Conservation (phyloP, 163 green algal genomes). For the Scenedesmus sp. region DNA sequence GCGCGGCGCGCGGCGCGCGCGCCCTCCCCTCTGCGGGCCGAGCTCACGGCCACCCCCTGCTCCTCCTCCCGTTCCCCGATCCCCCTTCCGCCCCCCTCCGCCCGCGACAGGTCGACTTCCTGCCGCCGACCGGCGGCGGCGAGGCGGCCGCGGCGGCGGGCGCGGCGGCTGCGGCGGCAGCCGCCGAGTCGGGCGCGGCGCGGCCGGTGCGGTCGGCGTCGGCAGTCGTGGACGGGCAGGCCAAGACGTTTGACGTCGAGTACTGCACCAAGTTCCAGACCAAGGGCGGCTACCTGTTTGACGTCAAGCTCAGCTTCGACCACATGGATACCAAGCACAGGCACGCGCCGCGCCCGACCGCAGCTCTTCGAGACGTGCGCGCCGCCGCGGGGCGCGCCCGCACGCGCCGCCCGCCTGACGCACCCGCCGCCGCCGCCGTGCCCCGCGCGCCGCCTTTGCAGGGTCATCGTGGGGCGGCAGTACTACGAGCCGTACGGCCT, state of each 20-base stretch:
- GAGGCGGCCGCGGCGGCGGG: neutral
- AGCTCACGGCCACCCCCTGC: neutral
- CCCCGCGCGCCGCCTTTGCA: neutral
- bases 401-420: neutral
- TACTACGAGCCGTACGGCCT: constrained; percentile 76
- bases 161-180: constrained; percentile 16
- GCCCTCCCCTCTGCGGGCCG: neutral
- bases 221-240: constrained; percentile 36
- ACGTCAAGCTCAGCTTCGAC: constrained; percentile 45
- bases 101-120: constrained; percentile 27
- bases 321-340: constrained; percentile 42
- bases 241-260: constrained; percentile 37
- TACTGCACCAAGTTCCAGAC: constrained; percentile 5
- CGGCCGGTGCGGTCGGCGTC: constrained; percentile 9
- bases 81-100: neutral
- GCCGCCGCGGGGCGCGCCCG: neutral
- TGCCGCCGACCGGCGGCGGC: constrained; percentile 7
- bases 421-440: too few relatives aligned
- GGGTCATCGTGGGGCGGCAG: constrained; percentile 53
- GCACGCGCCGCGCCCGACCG: too few relatives aligned
- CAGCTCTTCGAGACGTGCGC: too few relatives aligned
- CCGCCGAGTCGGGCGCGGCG: neutral
- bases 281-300: constrained; percentile 41
- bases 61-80: neutral
- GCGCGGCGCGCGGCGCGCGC: too few relatives aligned